Evolutionary conservation across 345 rosid genomes (phyloP).

Genomic region (Euclidium syriacum): DNA sequence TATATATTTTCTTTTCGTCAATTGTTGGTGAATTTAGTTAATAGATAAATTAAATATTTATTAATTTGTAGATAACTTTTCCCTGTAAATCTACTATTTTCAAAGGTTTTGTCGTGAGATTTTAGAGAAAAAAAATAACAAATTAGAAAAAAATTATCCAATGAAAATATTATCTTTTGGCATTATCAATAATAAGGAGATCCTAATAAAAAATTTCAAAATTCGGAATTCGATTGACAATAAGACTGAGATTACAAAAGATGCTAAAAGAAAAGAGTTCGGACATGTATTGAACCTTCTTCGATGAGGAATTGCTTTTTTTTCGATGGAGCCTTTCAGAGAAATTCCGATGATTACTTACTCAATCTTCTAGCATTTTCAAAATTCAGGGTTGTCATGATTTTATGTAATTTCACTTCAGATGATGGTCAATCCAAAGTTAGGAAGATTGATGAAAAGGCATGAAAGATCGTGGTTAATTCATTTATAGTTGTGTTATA

Average conservation of each 20-base stretch:
- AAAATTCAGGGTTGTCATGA: not conserved
- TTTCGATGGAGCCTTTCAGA: not conserved
- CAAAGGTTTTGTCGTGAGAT: no score
- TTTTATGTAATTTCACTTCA: no score
- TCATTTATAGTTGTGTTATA: no score
- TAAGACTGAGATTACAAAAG: not conserved
- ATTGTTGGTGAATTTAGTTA: no score
- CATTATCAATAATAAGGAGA: no score
- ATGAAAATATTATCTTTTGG: no score
- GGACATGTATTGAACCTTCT: slow-evolving; percentile 3
- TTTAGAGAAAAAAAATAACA: no score
- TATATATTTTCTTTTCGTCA: no score
- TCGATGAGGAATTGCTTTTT: slow-evolving; percentile 6
- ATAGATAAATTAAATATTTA: no score
- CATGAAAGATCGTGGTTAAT: not conserved
- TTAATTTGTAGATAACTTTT: no score
- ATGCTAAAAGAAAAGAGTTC: not conserved
- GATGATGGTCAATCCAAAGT: not conserved
- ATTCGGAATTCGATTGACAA: not conserved
- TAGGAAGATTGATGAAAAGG: not conserved
- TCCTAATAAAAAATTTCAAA: not conserved
- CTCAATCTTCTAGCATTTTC: not conserved
- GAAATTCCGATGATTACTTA: not conserved
- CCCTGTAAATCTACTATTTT: no score
- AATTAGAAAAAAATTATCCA: no score